Evolutionary conservation across 208 protist genomes (phyloP).

Genomic region (Leishmania amazonensis): DNA sequence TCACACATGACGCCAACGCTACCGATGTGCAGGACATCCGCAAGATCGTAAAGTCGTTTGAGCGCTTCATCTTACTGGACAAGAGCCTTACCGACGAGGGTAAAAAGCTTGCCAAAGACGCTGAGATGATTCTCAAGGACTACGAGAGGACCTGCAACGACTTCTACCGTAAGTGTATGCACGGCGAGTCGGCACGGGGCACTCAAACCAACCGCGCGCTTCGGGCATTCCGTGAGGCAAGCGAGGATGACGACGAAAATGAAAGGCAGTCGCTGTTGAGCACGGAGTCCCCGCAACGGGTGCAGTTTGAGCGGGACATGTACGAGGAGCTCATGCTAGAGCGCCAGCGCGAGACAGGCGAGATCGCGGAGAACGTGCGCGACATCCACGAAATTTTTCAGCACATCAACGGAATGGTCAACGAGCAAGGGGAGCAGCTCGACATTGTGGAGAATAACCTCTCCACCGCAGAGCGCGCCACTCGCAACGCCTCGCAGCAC

Average conservation of each 20-base stretch:
- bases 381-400: slow-evolving; percentile 90
- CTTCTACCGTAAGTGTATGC: slow-evolving; percentile 87
- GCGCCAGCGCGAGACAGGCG: slow-evolving; percentile 69
- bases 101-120: slow-evolving; percentile 76
- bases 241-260: slow-evolving; percentile 40
- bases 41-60: slow-evolving; percentile 64
- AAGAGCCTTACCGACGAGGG: slow-evolving; percentile 62
- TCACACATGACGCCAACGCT: slow-evolving; percentile 52
- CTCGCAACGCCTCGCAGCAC: slow-evolving; percentile 64
- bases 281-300: slow-evolving; percentile 41
- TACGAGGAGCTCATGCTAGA: slow-evolving; percentile 89
- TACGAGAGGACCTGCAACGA: slow-evolving; percentile 80
- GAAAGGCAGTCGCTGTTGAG: slow-evolving; percentile 18
- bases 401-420: slow-evolving; percentile 85
- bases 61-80: slow-evolving; percentile 78
- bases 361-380: slow-evolving; percentile 84
- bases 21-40: slow-evolving; percentile 78
- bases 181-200: slow-evolving; percentile 59
- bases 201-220: slow-evolving; percentile 24
- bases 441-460: slow-evolving; percentile 76
- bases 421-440: slow-evolving; percentile 80
- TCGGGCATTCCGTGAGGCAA: slow-evolving; percentile 21
- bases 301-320: slow-evolving; percentile 73
- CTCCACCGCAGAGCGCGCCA: slow-evolving; percentile 50
- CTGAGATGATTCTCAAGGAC: slow-evolving; percentile 55